A percentile compares a stretch with the other conserved stretches of the same genome.
Evolutionary conservation across 495 filamentous ascomycete species (phyloP).

Genomic region (Talaromyces wortmannii): DNA sequence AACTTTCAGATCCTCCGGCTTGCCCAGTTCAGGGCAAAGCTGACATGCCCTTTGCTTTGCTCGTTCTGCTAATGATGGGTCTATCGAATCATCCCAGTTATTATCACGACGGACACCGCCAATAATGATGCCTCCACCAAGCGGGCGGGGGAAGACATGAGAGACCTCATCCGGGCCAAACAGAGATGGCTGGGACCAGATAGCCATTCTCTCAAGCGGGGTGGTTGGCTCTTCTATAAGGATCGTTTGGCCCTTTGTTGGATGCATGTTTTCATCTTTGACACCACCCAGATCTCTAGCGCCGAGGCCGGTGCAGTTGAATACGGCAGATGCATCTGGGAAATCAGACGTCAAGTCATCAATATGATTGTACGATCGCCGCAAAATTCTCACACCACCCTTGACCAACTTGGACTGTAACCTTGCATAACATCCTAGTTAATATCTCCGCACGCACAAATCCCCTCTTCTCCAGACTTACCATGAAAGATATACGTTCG

Average conservation of each 20-base stretch:
- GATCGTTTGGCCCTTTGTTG: constrained; percentile 3
- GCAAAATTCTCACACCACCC: background rate
- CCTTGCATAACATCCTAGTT: background rate
- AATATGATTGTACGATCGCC: constrained; percentile 4
- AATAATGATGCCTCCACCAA: constrained; percentile 3
- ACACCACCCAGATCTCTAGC: constrained; percentile 1
- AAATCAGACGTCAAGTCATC: constrained; percentile 1
- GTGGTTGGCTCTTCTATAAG: background rate
- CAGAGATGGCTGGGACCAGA: constrained; percentile 2
- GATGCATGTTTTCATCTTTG: constrained; percentile 1
- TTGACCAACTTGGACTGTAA: background rate
- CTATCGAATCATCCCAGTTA: constrained; percentile 1
- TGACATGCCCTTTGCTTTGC: constrained; percentile 4
- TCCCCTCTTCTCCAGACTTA: background rate
- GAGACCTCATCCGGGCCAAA: constrained; percentile 1
- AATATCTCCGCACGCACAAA: background rate
- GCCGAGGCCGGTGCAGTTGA: constrained; percentile 4
- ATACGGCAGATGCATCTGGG: constrained; percentile 1
- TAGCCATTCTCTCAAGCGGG: background rate
- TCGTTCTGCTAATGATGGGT: background rate
- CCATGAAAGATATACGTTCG: constrained; percentile 1
- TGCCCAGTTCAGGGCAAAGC: constrained; percentile 1
- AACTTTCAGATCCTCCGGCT: constrained; percentile 1
- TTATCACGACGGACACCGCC: constrained; percentile 1
- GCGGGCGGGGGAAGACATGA: constrained; percentile 2